These are phyloP conservation scores for Leccinum arenicola DNA, from an alignment of 768 basidiomycete genomes.

Conservation along the genomic window DNA sequence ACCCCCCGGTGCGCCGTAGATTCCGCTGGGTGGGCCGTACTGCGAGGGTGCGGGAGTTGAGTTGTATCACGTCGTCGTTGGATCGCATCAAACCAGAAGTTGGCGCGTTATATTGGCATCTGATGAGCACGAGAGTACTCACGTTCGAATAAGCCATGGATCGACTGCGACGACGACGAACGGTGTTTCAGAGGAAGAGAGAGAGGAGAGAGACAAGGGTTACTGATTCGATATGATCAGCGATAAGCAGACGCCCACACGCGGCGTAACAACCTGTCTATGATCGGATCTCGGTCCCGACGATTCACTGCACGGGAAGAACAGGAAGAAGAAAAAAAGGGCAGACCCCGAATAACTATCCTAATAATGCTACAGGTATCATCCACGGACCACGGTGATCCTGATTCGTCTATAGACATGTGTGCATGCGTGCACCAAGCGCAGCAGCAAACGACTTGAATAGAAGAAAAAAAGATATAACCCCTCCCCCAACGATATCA, in stretches of 20 bases:
- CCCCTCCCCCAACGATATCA: not conserved
- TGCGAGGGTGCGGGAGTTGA: not conserved
- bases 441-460: not conserved
- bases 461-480: not conserved
- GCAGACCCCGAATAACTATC: slow-evolving; percentile 20
- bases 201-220: not conserved
- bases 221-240: slow-evolving; percentile 5
- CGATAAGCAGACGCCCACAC: slow-evolving; percentile 9
- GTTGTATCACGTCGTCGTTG: not conserved
- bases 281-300: not conserved
- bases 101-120: too few relatives aligned
- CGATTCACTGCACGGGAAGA: not conserved
- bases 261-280: not conserved
- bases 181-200: not conserved
- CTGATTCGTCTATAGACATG: slow-evolving; percentile 17
- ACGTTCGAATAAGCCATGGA: slow-evolving; percentile 22
- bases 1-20: not conserved
- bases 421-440: not conserved
- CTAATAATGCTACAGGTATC: slow-evolving; percentile 37
- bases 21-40: not conserved
- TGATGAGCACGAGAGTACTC: not conserved
- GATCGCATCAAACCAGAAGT: not conserved
- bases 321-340: not conserved
- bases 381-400: slow-evolving; percentile 15
- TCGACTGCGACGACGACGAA: not conserved